Percentiles rank a stretch among this genome's conserved stretches.
Evolutionary conservation across 352 stramenopile species (phyloP).

Genomic region (Globisporangium barbulae): DNA sequence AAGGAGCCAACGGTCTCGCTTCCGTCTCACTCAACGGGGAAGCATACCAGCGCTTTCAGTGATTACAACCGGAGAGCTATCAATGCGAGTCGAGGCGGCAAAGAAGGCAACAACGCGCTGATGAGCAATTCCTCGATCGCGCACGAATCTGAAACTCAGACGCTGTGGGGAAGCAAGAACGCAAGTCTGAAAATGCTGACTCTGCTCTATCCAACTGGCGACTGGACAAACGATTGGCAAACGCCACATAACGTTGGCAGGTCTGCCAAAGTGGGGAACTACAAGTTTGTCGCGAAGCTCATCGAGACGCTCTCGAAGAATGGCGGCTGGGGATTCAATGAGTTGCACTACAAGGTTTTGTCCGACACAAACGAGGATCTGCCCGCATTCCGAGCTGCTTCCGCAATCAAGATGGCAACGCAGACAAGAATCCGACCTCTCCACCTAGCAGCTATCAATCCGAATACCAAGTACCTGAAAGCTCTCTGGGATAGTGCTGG

Average conservation of each 20-base stretch:
- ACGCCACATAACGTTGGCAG: slow-evolving; percentile 22
- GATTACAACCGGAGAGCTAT: slow-evolving; percentile 81
- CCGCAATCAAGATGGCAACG: slow-evolving; percentile 62
- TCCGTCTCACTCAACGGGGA: slow-evolving; percentile 68
- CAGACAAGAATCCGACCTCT: slow-evolving; percentile 64
- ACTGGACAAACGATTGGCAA: slow-evolving; percentile 34
- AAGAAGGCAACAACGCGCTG: slow-evolving; percentile 76
- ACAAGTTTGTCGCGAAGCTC: slow-evolving; percentile 33
- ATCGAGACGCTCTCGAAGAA: slow-evolving; percentile 39
- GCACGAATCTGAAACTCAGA: slow-evolving; percentile 16
- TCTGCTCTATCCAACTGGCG: slow-evolving; percentile 58
- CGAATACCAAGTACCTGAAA: slow-evolving; percentile 61
- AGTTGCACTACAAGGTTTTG: slow-evolving; percentile 57
- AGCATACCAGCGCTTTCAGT: slow-evolving; percentile 74
- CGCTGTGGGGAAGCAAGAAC: slow-evolving; percentile 39
- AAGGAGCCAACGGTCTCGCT: slow-evolving; percentile 49
- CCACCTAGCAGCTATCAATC: slow-evolving; percentile 74
- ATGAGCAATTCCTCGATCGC: slow-evolving; percentile 17
- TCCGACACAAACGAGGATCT: slow-evolving; percentile 34
- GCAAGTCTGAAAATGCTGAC: slow-evolving; percentile 64
- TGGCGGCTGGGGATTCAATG: slow-evolving; percentile 61
- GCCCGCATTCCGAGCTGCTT: slow-evolving; percentile 53
- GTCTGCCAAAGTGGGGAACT: slow-evolving; percentile 33
- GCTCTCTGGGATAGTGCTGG: slow-evolving; percentile 52
- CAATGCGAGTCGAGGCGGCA: slow-evolving; percentile 75